Percentiles rank a stretch among this genome's conserved stretches.
phyloP scores from a whole-genome alignment of 805 yeast species.

The Saccharomycopsis capsularis region DNA sequence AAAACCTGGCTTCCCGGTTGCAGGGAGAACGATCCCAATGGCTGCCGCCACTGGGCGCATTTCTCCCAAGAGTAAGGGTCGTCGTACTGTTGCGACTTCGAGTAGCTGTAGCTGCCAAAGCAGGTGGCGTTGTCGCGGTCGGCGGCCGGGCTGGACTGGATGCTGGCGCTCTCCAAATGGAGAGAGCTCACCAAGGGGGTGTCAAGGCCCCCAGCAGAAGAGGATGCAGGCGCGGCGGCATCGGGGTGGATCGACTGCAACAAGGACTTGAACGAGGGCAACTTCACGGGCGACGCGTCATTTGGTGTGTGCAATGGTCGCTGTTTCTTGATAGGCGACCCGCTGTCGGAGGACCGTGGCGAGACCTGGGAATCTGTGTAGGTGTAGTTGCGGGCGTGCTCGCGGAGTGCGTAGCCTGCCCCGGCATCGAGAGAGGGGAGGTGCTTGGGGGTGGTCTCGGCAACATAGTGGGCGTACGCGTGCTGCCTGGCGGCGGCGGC shows the following conservation, averaged over 20 bases:
- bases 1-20: not conserved
- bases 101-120: conserved; percentile 18
- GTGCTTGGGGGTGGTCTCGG: conserved; percentile 20
- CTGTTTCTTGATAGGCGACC: conserved; percentile 16
- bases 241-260: conserved; percentile 20
- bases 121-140: conserved; percentile 9
- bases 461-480: conserved; percentile 12
- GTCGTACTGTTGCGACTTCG: conserved; percentile 19
- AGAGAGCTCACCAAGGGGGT: conserved; percentile 21
- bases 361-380: conserved; percentile 4
- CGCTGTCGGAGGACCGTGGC: conserved; percentile 8
- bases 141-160: conserved; percentile 2
- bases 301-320: not conserved
- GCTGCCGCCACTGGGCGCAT: conserved; percentile 15
- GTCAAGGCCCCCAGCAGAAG: conserved; percentile 15
- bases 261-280: conserved; percentile 23
- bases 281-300: conserved; percentile 9
- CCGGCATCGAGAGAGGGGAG: conserved; percentile 13
- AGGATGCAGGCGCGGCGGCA: conserved; percentile 6
- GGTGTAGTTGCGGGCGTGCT: conserved; percentile 11
- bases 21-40: not conserved
- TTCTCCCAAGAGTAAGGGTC: conserved; percentile 17
- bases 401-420: not conserved
- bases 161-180: conserved; percentile 16
- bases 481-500: not conserved